Percentiles rank a stretch among this genome's conserved stretches.
Evolutionary conservation across 2,329 filamentous ascomycete species (phyloP).

Genomic region (Neofusicoccum ribis): DNA sequence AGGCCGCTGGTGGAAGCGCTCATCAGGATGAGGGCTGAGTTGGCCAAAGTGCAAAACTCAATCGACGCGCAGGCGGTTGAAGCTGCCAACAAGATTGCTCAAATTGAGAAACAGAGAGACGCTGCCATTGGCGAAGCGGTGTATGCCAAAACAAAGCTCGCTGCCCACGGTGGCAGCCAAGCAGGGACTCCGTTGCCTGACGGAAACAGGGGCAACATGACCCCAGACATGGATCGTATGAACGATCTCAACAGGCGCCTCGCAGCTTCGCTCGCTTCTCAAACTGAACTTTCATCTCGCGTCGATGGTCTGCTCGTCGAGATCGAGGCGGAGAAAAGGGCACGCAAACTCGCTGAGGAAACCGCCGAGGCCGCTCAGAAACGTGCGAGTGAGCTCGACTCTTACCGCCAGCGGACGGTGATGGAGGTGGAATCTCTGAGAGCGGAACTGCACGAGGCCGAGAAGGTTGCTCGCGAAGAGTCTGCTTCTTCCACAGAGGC

Average conservation of each 20-base stretch:
- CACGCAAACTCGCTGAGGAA: constrained; percentile 84
- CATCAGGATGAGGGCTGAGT: constrained; percentile 83
- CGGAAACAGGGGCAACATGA: constrained; percentile 59
- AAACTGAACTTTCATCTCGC: constrained; percentile 77
- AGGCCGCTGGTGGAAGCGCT: constrained; percentile 89
- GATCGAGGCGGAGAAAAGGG: constrained; percentile 76
- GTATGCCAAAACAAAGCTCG: constrained; percentile 90
- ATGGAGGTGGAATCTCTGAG: constrained; percentile 83
- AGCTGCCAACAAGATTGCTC: constrained; percentile 86
- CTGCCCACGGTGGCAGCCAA: constrained; percentile 73
- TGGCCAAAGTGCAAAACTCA: constrained; percentile 84
- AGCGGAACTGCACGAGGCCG: constrained; percentile 77
- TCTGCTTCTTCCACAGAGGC: constrained; percentile 76
- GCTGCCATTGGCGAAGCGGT: constrained; percentile 92
- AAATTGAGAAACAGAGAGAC: constrained; percentile 92
- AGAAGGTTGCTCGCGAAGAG: constrained; percentile 78
- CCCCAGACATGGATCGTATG: constrained; percentile 64
- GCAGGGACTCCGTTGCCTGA: constrained; percentile 57
- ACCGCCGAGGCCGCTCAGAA: constrained; percentile 79
- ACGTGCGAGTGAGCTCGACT: constrained; percentile 80
- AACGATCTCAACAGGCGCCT: constrained; percentile 79
- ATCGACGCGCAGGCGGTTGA: constrained; percentile 85
- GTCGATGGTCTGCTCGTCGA: constrained; percentile 70
- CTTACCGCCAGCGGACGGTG: constrained; percentile 77
- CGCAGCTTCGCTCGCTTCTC: constrained; percentile 74